phyloP scores from a whole-genome alignment of 257 asterid genomes.

The Scutellaria baicalensis region DNA sequence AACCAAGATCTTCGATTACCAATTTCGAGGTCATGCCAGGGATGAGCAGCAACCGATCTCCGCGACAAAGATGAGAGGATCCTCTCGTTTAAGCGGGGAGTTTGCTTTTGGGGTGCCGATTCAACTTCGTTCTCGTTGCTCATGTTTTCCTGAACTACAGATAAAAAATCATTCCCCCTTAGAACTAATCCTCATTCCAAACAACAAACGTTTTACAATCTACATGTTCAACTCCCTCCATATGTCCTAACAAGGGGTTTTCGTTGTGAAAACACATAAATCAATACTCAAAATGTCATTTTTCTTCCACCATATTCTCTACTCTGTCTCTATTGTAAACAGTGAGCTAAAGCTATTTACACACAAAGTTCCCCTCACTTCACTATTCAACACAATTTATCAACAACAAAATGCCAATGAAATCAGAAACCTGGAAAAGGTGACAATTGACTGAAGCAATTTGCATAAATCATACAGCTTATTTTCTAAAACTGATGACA shows the following conservation, averaged over 20 bases:
- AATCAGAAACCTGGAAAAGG: not conserved
- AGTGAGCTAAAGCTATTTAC: too few relatives aligned
- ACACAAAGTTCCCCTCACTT: too few relatives aligned
- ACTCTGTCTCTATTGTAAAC: too few relatives aligned
- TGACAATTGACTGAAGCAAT: not conserved
- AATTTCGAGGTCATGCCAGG: constrained; percentile 63
- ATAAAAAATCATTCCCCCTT: not conserved
- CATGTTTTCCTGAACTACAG: constrained; percentile 20
- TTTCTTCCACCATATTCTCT: too few relatives aligned
- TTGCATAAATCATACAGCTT: not conserved
- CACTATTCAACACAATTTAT: too few relatives aligned
- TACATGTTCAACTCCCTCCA: not conserved
- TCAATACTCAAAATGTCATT: too few relatives aligned
- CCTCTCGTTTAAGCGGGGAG: constrained; percentile 45
- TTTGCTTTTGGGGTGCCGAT: not conserved
- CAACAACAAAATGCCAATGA: not conserved
- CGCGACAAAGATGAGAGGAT: constrained; percentile 51
- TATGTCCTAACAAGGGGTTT: too few relatives aligned
- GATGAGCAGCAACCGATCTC: constrained; percentile 58
- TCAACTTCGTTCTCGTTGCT: constrained; percentile 11
- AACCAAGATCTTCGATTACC: constrained; percentile 16
- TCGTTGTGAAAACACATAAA: too few relatives aligned
- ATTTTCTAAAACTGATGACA: not conserved
- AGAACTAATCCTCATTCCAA: not conserved
- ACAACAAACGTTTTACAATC: not conserved